Base-by-base conservation (phyloP, 2,329 filamentous ascomycete species). In the Sclerotinia glacialis region DNA sequence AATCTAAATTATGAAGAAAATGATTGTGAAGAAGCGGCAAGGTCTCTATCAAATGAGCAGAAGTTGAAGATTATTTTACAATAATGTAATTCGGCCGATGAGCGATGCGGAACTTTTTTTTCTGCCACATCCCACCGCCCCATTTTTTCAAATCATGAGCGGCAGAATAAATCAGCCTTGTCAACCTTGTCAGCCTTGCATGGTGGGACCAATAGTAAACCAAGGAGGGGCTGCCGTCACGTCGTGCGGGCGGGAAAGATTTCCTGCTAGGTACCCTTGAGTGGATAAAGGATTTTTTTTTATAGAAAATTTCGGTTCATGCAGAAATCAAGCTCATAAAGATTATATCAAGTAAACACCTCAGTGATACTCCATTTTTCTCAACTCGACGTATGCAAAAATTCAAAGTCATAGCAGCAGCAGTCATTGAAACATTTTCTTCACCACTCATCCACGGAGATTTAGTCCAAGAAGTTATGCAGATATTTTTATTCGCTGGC, bases 141-240 rank as follows among this genome's bases (percentile, higher is more conserved):
- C 21, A n/a, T 47, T 5, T n/a, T 26, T 40, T n/a, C n/a, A 18
- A 26, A 21, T 26, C 26, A 40, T 26, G 21, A 40, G 26, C n/a
- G 34, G 16, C 14, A 34, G 23, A 56, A 37, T 12, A 3, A 47
- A 34, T 59, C 28, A 59, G 42, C 55, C 55, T 46, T 46, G 55
- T 59, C 55, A 46, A 42, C 11, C 52, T 37, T 37, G 55, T 59
- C 55, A 46, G 55, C 11, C 52, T 37, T 37, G 31, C 52, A 54
- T 53, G 5, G 9, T 34, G 26, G 7, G 28, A n/a, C 37, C 16
- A 40, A 40, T 5, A 40, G 37, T 40, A 16, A 16, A 40, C 37
- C 14, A 40, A 40, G 37, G 37, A 16, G 37, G 37, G 37, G 37
- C 12, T 14, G 37, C 37, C 37, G 34, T 37, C 34, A 9, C 34